phyloP scores from a whole-genome alignment of 2,329 filamentous ascomycete genomes.

The Cladosporium sp. region DNA sequence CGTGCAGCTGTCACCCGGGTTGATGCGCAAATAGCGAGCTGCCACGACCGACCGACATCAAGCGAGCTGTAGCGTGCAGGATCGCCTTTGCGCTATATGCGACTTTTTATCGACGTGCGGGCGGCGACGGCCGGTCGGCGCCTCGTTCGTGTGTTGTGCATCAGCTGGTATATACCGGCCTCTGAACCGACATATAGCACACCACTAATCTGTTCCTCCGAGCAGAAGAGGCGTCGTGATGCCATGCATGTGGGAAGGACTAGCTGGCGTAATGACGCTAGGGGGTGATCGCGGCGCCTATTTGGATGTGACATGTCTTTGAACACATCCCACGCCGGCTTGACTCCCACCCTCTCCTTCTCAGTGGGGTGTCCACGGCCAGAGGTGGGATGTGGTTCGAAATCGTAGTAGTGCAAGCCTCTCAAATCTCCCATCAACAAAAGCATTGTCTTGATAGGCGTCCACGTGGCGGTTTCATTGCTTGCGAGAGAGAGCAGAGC shows the following conservation, averaged over 20 bases:
- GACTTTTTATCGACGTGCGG: not conserved
- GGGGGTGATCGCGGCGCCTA: conserved; percentile 4
- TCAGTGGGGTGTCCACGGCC: not conserved
- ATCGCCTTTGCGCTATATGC: not conserved
- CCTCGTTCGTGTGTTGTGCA: conserved; percentile 10
- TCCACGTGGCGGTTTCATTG: not conserved
- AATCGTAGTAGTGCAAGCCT: not conserved
- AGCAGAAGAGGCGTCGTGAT: conserved; percentile 5
- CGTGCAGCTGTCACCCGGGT: conserved; percentile 6
- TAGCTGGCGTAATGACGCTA: conserved; percentile 7
- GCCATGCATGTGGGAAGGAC: conserved; percentile 4
- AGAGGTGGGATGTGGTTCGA: not conserved
- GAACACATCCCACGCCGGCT: not conserved
- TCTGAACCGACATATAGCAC: conserved; percentile 9
- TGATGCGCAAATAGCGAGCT: conserved; percentile 4
- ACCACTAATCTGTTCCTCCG: not conserved
- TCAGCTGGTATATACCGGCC: not conserved
- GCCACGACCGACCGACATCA: not conserved
- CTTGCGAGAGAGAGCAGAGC: not conserved
- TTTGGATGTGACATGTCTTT: not conserved
- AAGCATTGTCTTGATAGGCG: not conserved
- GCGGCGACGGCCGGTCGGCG: not conserved
- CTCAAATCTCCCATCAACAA: no score
- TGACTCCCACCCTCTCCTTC: not conserved
- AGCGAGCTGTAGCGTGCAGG: not conserved